Conservation (phyloP, 1,139 yeast species). For the Saccharomyces hybrid region DNA sequence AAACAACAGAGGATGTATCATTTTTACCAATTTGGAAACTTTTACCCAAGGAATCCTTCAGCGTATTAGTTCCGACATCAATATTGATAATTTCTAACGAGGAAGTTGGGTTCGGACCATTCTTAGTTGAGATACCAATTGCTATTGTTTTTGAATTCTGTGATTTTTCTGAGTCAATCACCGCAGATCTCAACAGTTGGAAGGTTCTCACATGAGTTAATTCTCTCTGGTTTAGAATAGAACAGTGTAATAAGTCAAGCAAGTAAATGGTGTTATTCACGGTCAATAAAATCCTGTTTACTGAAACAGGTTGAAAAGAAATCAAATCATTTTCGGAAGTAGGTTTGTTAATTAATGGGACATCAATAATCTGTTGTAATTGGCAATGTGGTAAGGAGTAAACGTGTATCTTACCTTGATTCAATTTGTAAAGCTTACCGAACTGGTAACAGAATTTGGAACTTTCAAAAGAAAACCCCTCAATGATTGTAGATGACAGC, state of each 20-base stretch:
- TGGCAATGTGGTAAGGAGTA: conserved; percentile 31
- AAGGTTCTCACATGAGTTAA: conserved; percentile 29
- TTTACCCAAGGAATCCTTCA: conserved; percentile 67
- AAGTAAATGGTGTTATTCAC: conserved; percentile 32
- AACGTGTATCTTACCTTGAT: conserved; percentile 13
- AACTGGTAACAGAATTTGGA: conserved; percentile 24
- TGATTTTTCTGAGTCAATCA: conserved; percentile 9
- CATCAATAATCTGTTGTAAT: conserved; percentile 18
- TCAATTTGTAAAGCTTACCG: conserved; percentile 24
- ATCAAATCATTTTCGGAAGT: conserved; percentile 10
- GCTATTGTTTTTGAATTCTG: conserved; percentile 23
- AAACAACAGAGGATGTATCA: conserved; percentile 15
- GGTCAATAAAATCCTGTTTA: conserved; percentile 36
- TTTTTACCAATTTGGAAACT: conserved; percentile 35
- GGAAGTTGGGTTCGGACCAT: conserved; percentile 23
- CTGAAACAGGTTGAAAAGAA: conserved; percentile 31
- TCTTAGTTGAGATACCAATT: conserved; percentile 28
- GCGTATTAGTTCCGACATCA: conserved; percentile 61
- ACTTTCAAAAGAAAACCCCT: conserved; percentile 16
- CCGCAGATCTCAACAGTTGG: conserved; percentile 27
- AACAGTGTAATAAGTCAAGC: conserved; percentile 38
- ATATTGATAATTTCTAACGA: conserved; percentile 40
- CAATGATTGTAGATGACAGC: conserved; percentile 23
- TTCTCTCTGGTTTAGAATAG: conserved; percentile 33
- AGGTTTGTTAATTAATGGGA: conserved; percentile 19